Evolutionary conservation across 768 basidiomycete species (phyloP).

Genomic region (Amanita brunnescens): DNA sequence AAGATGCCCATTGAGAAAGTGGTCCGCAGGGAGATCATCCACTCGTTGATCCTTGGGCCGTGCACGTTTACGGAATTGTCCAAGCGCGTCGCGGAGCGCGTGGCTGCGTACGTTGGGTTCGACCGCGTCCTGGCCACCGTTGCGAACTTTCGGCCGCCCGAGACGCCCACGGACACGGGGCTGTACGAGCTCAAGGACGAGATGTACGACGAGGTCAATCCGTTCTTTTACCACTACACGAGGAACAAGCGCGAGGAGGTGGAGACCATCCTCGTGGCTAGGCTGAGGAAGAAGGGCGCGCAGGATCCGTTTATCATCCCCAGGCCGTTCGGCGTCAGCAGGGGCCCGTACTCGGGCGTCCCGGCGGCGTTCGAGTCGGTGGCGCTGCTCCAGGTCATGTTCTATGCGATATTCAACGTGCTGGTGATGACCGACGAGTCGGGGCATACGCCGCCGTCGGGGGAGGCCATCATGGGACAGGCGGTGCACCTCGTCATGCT

Average conservation of each 20-base stretch:
- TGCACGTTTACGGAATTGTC: slow-evolving; percentile 86
- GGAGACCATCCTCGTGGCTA: slow-evolving; percentile 60
- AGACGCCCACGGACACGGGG: slow-evolving; percentile 69
- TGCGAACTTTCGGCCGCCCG: slow-evolving; percentile 76
- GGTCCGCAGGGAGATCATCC: slow-evolving; percentile 80
- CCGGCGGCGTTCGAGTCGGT: slow-evolving; percentile 58
- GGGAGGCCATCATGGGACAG: slow-evolving; percentile 88
- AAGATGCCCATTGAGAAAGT: slow-evolving; percentile 54
- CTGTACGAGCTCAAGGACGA: slow-evolving; percentile 85
- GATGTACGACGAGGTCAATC: slow-evolving; percentile 80
- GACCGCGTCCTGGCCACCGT: slow-evolving; percentile 72
- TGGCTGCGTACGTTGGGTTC: slow-evolving; percentile 77
- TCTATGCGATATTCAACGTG: slow-evolving; percentile 74
- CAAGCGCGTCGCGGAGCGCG: slow-evolving; percentile 84
- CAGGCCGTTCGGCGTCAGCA: slow-evolving; percentile 50
- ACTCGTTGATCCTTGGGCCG: slow-evolving; percentile 81
- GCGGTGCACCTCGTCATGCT: slow-evolving; percentile 82
- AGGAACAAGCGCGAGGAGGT: slow-evolving; percentile 92
- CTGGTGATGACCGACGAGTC: slow-evolving; percentile 52
- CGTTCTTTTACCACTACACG: slow-evolving; percentile 94
- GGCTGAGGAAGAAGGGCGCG: slow-evolving; percentile 51
- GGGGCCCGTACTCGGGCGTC: slow-evolving; percentile 64
- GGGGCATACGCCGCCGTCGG: slow-evolving; percentile 59
- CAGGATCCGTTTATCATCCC: slow-evolving; percentile 72
- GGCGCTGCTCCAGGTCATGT: slow-evolving; percentile 71